A percentile compares a stretch with the other conserved stretches of the same genome.
Evolutionary conservation across 805 yeast species (phyloP).

Genomic region (Lipomyces japonicus): DNA sequence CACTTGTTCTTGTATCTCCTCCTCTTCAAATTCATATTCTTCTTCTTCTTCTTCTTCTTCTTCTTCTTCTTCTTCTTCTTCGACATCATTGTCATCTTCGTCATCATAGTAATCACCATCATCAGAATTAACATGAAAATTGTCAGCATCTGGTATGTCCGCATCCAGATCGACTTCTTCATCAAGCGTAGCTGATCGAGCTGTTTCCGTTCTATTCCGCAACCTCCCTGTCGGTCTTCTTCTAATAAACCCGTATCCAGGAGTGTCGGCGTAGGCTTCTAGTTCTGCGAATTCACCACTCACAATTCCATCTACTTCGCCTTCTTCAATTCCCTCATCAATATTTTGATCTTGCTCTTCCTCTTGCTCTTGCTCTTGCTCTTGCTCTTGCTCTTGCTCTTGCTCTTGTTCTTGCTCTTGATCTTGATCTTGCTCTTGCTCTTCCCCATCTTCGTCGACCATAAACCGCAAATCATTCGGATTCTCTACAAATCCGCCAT

Average conservation of each 20-base stretch:
- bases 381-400: conserved; percentile 24
- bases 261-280: no score
- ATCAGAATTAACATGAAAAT: conserved; percentile 24
- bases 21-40: conserved; percentile 10
- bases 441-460: conserved; percentile 19
- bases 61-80: conserved; percentile 7
- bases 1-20: conserved; percentile 1
- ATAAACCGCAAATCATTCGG: conserved; percentile 29
- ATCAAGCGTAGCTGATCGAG: neutral
- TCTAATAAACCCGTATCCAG: no score
- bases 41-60: conserved; percentile 14
- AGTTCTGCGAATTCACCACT: no score
- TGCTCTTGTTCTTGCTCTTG: conserved; percentile 32
- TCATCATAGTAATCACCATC: conserved; percentile 21
- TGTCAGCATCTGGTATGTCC: conserved; percentile 37
- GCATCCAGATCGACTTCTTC: conserved; percentile 31
- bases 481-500: conserved; percentile 37
- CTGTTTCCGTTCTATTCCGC: neutral
- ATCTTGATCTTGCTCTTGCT: conserved; percentile 32
- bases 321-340: conserved; percentile 12
- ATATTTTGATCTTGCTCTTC: conserved; percentile 27
- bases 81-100: conserved; percentile 7
- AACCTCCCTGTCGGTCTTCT: no score
- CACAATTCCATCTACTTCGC: conserved; percentile 29
- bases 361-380: conserved; percentile 29